Evolutionary conservation across 2,329 filamentous ascomycete genomes (phyloP).

Genomic region (Aspergillus arachidicola): DNA sequence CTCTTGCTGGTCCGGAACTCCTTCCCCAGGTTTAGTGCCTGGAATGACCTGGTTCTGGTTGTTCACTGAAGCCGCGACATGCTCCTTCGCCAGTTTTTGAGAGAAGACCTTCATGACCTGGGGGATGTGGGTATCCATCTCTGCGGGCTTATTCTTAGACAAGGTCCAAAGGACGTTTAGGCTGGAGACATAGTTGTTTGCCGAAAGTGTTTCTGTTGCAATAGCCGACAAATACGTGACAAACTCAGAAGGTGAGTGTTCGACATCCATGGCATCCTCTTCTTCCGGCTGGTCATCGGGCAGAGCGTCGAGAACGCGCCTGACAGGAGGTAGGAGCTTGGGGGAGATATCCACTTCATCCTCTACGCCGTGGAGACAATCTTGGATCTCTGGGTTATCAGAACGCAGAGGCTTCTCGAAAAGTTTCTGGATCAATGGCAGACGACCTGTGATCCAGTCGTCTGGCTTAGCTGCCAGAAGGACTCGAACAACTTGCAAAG

Average conservation of each 20-base stretch:
- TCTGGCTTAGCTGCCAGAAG: conserved; percentile 85
- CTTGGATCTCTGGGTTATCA: conserved; percentile 89
- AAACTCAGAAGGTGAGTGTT: conserved; percentile 80
- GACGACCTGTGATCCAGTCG: conserved; percentile 83
- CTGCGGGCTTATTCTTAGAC: conserved; percentile 77
- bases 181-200: conserved; percentile 78
- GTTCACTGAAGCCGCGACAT: conserved; percentile 73
- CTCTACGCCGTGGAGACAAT: conserved; percentile 79
- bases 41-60: conserved; percentile 44
- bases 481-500: conserved; percentile 86
- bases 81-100: conserved; percentile 87
- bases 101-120: conserved; percentile 93
- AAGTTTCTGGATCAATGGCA: conserved; percentile 79
- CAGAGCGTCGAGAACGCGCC: conserved; percentile 83
- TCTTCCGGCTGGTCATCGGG: conserved; percentile 80
- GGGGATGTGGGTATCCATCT: conserved; percentile 86
- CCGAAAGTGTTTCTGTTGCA: conserved; percentile 83
- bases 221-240: conserved; percentile 81
- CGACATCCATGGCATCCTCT: conserved; percentile 78
- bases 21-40: conserved; percentile 45
- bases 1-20: conserved; percentile 69
- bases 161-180: conserved; percentile 94
- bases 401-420: conserved; percentile 86
- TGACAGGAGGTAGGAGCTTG: conserved; percentile 73
- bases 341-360: conserved; percentile 70